Base-by-base conservation (phyloP, 495 filamentous ascomycete genomes). In the Aspergillus biplanus region DNA sequence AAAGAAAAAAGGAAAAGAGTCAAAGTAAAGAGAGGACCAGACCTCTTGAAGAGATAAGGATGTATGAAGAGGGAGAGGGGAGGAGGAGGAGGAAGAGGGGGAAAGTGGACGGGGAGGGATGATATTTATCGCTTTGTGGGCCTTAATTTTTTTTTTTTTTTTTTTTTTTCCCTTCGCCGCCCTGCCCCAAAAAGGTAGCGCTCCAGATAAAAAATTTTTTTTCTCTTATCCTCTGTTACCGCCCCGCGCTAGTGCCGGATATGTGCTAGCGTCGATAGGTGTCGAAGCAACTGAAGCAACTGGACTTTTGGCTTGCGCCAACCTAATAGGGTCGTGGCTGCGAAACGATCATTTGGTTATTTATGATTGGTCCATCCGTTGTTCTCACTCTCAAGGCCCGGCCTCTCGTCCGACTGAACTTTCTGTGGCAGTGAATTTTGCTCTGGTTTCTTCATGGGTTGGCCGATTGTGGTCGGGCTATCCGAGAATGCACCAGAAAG, bases 41-140 rank as follows among this genome's bases (percentile, higher is more conserved):
- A 79, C 77, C 80, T 82, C 80, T 75, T 69, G 71, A 66, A 69
- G 64, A 66, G 64, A 69, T 68, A 70, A 68, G 67, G 66, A 61
- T 63, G 61, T 61, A 67, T 66, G 63, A 68, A 63, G 64, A 65
- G 68, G 62, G 65, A 27, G 63, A 64, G 65, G 68, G 65, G 59
- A 57, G 64, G 56, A 52, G 64, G 67, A 66, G 60, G 62, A 61
- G 65, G 65, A 65, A 49, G 59, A 53, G 62, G 50, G 15, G 59
- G 52, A 48, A 32, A 31, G 39, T 32, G 34, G 59, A 59, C 12
- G 64, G 71, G 68, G 69, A 73, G 74, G 70, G 73, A 69, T 66
- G 60, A 80, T 80, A 82, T 82, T 79, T 80, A 79, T 80, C 76
- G 65, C 65, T 73, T 66, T 77, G 76, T 80, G 75, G 75, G 68